Conservation (phyloP, 2,329 filamentous ascomycete species). For the Trichoderma guizhouense region DNA sequence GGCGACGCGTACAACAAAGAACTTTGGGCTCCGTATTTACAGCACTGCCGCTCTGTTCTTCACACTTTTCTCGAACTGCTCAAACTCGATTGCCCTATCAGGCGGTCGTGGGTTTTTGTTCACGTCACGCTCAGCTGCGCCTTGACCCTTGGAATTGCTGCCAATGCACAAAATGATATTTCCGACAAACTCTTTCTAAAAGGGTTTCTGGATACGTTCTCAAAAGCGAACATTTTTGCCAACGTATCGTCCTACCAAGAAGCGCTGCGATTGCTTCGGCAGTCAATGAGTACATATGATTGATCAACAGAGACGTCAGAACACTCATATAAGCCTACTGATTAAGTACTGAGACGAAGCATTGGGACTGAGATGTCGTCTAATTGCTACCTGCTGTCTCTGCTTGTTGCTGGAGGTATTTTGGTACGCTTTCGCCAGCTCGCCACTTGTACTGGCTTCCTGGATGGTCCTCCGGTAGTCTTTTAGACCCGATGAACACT, state of each 20-base stretch:
- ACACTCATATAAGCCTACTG: background rate
- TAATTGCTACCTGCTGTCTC: background rate
- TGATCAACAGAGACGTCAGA: background rate
- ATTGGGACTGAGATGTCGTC: background rate
- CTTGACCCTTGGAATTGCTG: background rate
- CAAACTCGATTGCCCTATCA: background rate
- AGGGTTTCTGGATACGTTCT: background rate
- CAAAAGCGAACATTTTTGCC: background rate
- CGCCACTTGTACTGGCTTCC: slow-evolving; percentile 20
- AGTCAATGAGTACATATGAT: background rate
- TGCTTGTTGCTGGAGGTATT: background rate
- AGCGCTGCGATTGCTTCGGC: background rate
- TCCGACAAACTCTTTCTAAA: background rate
- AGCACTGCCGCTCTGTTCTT: background rate
- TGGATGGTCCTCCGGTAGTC: slow-evolving; percentile 19
- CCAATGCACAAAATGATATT: background rate
- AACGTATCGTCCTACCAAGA: background rate
- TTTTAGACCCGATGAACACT: slow-evolving; percentile 20
- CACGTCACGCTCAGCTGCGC: background rate
- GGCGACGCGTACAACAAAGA: background rate
- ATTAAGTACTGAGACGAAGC: background rate
- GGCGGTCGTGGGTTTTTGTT: background rate
- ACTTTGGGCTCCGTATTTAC: background rate
- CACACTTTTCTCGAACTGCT: background rate
- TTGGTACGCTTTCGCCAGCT: slow-evolving; percentile 10